These are phyloP conservation scores for Solanum commersonii DNA, from an alignment of 257 asterid genomes.

Conservation along the genomic window DNA sequence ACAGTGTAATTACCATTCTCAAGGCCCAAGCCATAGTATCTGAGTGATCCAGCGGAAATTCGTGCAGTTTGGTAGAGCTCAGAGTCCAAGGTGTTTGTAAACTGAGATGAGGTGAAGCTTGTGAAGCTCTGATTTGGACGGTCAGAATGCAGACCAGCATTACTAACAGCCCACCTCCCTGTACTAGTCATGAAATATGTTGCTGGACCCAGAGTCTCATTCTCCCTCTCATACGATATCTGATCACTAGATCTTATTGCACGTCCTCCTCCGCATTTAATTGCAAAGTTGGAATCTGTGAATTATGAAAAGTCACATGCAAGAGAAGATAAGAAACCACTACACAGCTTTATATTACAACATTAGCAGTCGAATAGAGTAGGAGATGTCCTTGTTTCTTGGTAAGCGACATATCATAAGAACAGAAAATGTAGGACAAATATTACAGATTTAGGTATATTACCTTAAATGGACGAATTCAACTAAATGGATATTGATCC, in stretches of 20 bases:
- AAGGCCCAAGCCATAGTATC: conserved; percentile 77
- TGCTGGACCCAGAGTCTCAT: conserved; percentile 59
- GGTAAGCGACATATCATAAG: not conserved
- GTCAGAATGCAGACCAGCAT: conserved; percentile 54
- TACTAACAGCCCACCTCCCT: conserved; percentile 76
- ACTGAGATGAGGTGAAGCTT: conserved; percentile 8
- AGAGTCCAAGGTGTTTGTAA: conserved; percentile 45
- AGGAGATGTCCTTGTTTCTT: not conserved
- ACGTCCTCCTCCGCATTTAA: conserved; percentile 75
- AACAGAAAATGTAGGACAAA: not conserved
- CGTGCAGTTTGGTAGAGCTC: conserved; percentile 55
- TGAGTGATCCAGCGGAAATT: conserved; percentile 65
- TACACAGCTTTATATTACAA: not conserved
- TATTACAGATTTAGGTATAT: not conserved
- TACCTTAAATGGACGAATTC: not conserved
- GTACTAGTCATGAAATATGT: conserved; percentile 32
- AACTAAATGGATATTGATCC: not conserved
- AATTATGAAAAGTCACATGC: not conserved
- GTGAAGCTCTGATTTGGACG: conserved; percentile 24
- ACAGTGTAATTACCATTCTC: conserved; percentile 67
- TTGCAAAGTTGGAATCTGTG: conserved; percentile 60
- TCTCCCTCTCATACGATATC: conserved; percentile 39
- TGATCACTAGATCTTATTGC: conserved; percentile 25
- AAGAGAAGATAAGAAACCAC: not conserved
- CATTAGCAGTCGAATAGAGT: not conserved